A percentile compares a stretch with the other conserved stretches of the same genome.
phyloP scores from a whole-genome alignment of 2,329 filamentous ascomycete species.

The Pseudopithomyces maydicus region DNA sequence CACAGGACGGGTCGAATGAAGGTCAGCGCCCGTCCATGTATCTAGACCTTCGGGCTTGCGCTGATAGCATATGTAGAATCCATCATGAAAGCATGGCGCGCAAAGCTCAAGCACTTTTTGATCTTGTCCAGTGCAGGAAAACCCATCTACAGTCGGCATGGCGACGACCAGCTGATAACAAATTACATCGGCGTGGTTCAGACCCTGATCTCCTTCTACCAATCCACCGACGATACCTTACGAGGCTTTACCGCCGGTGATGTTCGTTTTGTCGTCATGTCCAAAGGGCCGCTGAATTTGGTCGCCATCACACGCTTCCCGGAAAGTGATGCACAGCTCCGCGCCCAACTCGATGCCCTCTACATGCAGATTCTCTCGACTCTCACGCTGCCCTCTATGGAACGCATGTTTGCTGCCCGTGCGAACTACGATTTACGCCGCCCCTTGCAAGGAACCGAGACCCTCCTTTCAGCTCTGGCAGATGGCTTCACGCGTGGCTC shows the following conservation, averaged over 20 bases:
- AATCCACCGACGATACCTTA: conserved; percentile 76
- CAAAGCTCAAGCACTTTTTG: conserved; percentile 95
- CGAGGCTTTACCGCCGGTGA: conserved; percentile 85
- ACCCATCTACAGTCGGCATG: conserved; percentile 95
- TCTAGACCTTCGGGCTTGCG: conserved; percentile 16
- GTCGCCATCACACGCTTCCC: conserved; percentile 89
- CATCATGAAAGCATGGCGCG: conserved; percentile 77
- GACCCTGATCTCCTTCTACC: conserved; percentile 97
- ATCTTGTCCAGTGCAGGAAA: conserved; percentile 96
- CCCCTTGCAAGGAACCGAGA: conserved; percentile 89
- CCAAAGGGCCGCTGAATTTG: conserved; percentile 86
- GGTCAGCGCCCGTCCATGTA: conserved; percentile 53
- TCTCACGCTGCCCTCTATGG: conserved; percentile 83
- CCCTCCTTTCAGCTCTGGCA: conserved; percentile 85
- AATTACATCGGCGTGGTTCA: conserved; percentile 94
- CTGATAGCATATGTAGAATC: conserved; percentile 45
- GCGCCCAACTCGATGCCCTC: conserved; percentile 85
- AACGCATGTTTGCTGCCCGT: conserved; percentile 83
- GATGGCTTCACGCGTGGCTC: conserved; percentile 95
- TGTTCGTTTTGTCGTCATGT: conserved; percentile 82
- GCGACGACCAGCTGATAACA: conserved; percentile 86
- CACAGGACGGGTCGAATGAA: conserved; percentile 61
- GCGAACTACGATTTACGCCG: conserved; percentile 93
- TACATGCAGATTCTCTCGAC: conserved; percentile 99
- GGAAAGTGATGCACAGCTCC: conserved; percentile 90